Percentiles rank a stretch among this genome's conserved stretches.
Conservation (phyloP, 768 basidiomycete genomes). For the Trametes maxima region DNA sequence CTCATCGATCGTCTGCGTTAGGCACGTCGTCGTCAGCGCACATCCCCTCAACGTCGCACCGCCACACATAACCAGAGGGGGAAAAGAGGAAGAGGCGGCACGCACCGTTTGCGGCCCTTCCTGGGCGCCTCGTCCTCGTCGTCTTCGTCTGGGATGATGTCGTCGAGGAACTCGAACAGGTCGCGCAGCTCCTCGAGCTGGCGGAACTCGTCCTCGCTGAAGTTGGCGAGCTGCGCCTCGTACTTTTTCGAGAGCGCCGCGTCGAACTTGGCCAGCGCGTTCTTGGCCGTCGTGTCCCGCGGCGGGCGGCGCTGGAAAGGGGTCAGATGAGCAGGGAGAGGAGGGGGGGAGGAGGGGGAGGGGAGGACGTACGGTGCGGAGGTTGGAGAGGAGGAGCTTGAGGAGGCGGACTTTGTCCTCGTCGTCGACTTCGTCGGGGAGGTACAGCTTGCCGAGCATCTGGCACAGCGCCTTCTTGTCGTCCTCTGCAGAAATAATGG, state of each 20-base stretch:
- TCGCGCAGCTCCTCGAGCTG: slow-evolving; percentile 63
- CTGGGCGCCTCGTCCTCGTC: slow-evolving; percentile 46
- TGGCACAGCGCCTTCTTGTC: slow-evolving; percentile 52
- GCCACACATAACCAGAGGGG: neutral
- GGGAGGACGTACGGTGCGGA: slow-evolving; percentile 51
- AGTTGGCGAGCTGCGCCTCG: slow-evolving; percentile 66
- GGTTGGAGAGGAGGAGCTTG: slow-evolving; percentile 61
- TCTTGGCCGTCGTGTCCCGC: slow-evolving; percentile 60
- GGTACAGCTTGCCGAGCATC: slow-evolving; percentile 51
- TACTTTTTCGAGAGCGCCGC: slow-evolving; percentile 68
- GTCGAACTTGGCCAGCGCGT: slow-evolving; percentile 75
- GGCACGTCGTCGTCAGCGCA: neutral
- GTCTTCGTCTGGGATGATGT: slow-evolving; percentile 69
- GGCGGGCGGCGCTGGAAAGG: slow-evolving; percentile 54
- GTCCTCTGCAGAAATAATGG: slow-evolving; percentile 38
- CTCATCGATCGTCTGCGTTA: slow-evolving; percentile 59
- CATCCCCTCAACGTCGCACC: too few species aligned
- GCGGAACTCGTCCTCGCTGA: slow-evolving; percentile 72
- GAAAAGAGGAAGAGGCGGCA: slow-evolving; percentile 29
- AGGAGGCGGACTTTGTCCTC: slow-evolving; percentile 59
- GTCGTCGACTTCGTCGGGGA: slow-evolving; percentile 73
- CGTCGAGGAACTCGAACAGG: slow-evolving; percentile 72
- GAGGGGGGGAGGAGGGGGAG: neutral
- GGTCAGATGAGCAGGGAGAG: slow-evolving; percentile 11
- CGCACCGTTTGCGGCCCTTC: slow-evolving; percentile 52